Base-by-base conservation (phyloP, 129 eudicot genomes). In the Calendula officinalis region DNA sequence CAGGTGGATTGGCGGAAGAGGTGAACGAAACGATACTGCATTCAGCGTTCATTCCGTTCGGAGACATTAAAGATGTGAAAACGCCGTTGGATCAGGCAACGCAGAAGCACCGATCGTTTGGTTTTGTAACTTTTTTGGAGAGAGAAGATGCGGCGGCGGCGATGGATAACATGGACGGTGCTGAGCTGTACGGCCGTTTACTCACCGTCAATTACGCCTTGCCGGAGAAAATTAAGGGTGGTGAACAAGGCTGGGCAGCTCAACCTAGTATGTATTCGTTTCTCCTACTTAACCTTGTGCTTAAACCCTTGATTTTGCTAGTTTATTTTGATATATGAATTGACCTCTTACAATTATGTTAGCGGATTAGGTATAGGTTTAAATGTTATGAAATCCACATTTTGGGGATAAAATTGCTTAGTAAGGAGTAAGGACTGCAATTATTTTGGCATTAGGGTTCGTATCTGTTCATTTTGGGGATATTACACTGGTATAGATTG, bases 181-280 rank as follows among this genome's bases (percentile, higher is more conserved):
- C 99, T 1, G 99, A 92, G 77, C 89, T 92, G 4, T 92, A 81
- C 50, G 99, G 99, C 5, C 91, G 97, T 38, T 97, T 94, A 2
- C 89, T 94, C 53, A 94, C 99, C 43, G 96, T 88, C 35, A 92
- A 92, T 66, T 81, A 92, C 57, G 96, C 99, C 10, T 83, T 88
- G 16, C 96, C 97, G 13, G 99, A 92, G 79, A 57, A 47, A 3
- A 85, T 88, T 62, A 92, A 86, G 89, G 99, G 99, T 15, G 96
- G 99, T 70, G 96, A 88, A 79, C 91, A 81, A 63, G 99, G 99
- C 9, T 92, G 96, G 99, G 96, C 99, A 35, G 99, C 96, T 61
- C 96, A 92, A 80, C 96, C 96, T 9, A 79, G 92, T 88, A 83
- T 62, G 96, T 63, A 8, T 41, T 34, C 2, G 30, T 22, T 22